Evolutionary conservation across 495 filamentous ascomycete genomes (phyloP), one percentile per base, ranked within the genome.

Genomic region (Lasiosphaeria miniovina): DNA sequence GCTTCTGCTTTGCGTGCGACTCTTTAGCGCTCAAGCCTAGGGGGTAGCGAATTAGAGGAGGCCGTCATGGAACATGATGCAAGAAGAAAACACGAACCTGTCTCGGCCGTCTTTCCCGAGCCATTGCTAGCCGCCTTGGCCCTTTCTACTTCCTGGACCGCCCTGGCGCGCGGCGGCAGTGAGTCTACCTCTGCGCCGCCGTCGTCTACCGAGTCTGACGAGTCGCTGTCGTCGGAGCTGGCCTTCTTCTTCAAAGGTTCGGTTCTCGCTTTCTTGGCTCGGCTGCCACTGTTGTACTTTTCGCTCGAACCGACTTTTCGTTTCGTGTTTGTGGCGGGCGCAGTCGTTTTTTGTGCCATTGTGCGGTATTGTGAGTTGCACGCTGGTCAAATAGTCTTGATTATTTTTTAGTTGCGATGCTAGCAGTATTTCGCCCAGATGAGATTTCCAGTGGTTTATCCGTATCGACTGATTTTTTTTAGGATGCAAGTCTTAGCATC

Each of bases 1-100:
- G 89, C 67, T 91, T 96, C 73, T 99, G 95, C 73, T 96, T 96
- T 32, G 85, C 84, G 70, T 98, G 94, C 14, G 91, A 84, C 78
- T 97, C 93, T 66, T 85, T 86, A 3, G 93, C 96, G 34, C 31
- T 68, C 54, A 61, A 56, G 32, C 50, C 69, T 70, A 55, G 52
- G 24, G 24, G 24, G 24, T 24, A 2, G 24, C 3, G 14, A 45
- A 36, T 63, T 59, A 66, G 62, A 41, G 1, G 24, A 41, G 31
- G 49, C 9, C 33, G 32, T 24, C 4, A 24, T 49, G 8, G 35
- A 54, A 34, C 10, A 31, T 17, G 10, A 8, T 32, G 17, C 32
- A 3, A 54, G 34, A 24, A 24, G 24, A 24, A 24, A 36, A 8
- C 15, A 69, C 66, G 36, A 55, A 77, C 74, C 63, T 64, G 62